phyloP scores from a whole-genome alignment of 179 eudicot genomes.

The Beta lomatogona region DNA sequence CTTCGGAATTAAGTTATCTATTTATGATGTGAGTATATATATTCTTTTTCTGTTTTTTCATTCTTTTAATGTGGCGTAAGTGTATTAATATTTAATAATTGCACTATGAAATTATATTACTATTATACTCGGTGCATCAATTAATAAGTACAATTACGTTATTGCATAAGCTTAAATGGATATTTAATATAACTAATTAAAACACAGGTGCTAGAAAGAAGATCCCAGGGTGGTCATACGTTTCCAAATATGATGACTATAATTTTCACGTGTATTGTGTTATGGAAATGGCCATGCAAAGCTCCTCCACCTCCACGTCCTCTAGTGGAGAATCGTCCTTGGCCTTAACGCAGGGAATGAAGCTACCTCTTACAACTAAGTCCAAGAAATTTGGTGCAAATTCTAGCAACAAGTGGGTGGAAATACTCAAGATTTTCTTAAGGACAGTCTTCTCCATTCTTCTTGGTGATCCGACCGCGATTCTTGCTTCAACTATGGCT shows the following conservation, averaged over 20 bases:
- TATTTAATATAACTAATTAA: too few species aligned
- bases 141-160: too few species aligned
- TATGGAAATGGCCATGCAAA: conserved; percentile 22
- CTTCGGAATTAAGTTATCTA: too few species aligned
- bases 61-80: too few species aligned
- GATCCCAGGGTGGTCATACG: conserved; percentile 18
- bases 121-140: too few species aligned
- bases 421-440: conserved; percentile 5
- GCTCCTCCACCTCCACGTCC: not conserved
- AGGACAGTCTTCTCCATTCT: conserved; percentile 2
- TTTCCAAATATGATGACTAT: not conserved
- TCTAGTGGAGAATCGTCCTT: not conserved
- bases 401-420: not conserved
- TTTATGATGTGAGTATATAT: too few species aligned
- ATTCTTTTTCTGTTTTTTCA: too few species aligned
- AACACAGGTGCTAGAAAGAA: not conserved
- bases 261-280: conserved; percentile 16
- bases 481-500: conserved; percentile 12
- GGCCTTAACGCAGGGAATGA: not conserved
- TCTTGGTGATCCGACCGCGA: conserved; percentile 14
- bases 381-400: not conserved
- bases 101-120: too few species aligned
- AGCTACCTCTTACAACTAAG: conserved; percentile 1
- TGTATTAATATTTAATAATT: too few species aligned
- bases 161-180: too few species aligned